Evolutionary conservation across 2,329 filamentous ascomycete species (phyloP).

Genomic region (Emydomyces testavorans): DNA sequence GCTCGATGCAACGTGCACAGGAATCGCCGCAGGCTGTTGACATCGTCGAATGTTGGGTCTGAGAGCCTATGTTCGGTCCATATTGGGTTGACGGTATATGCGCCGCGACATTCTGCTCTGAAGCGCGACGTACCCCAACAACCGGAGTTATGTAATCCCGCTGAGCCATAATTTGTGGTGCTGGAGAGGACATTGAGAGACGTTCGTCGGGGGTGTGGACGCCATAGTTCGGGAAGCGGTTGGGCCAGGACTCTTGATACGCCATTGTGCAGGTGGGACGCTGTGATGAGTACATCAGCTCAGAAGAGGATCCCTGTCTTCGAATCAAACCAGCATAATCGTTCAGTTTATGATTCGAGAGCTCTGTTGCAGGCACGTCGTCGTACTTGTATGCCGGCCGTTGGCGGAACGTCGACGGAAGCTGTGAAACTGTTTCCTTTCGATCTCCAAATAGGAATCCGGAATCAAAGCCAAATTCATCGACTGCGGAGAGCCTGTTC

Average conservation of each 20-base stretch:
- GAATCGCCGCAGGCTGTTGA: conserved; percentile 25
- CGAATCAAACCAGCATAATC: conserved; percentile 29
- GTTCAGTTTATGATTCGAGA: conserved; percentile 33
- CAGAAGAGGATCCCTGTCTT: conserved; percentile 38
- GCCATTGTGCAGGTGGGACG: conserved; percentile 35
- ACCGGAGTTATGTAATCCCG: conserved; percentile 29
- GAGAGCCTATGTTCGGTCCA: conserved; percentile 25
- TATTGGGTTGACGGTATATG: conserved; percentile 26
- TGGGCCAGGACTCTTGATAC: conserved; percentile 40
- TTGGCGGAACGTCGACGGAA: conserved; percentile 25
- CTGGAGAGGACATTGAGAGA: conserved; percentile 37
- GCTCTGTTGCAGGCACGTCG: conserved; percentile 27
- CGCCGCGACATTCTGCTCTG: conserved; percentile 28
- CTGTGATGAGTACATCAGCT: conserved; percentile 45
- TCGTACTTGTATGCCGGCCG: conserved; percentile 29
- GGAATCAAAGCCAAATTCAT: conserved; percentile 13
- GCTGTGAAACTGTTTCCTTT: conserved; percentile 12
- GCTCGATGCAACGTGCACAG: conserved; percentile 26
- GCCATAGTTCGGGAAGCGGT: conserved; percentile 44
- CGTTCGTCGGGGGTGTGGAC: conserved; percentile 37
- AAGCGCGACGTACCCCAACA: conserved; percentile 23
- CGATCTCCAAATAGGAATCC: conserved; percentile 18
- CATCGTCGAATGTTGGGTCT: conserved; percentile 27
- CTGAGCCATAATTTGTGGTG: conserved; percentile 34
- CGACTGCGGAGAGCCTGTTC: conserved; percentile 10